Percentiles rank a stretch among this genome's conserved stretches.
Conservation (phyloP, 1,284 basidiomycete genomes). For the Tilletia walkeri region DNA sequence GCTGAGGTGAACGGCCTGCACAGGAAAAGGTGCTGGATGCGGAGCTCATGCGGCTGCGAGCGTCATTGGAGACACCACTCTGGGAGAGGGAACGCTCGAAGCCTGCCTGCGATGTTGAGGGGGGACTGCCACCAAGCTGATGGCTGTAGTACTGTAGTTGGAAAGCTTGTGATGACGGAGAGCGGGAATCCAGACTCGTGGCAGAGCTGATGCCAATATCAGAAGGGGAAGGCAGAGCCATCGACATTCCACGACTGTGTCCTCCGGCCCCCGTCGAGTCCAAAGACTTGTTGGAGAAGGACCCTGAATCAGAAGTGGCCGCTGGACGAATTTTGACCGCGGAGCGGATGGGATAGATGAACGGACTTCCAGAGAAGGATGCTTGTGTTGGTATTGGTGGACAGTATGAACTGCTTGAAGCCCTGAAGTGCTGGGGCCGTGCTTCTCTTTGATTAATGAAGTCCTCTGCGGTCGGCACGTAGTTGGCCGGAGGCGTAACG, state of each 20-base stretch:
- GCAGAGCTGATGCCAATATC: neutral
- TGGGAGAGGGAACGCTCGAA: slow-evolving; percentile 9
- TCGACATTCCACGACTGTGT: neutral
- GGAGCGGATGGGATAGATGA: slow-evolving; percentile 48
- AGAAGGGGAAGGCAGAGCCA: neutral
- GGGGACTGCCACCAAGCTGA: slow-evolving; percentile 9
- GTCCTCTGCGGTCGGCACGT: too few species aligned
- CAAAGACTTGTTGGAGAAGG: neutral
- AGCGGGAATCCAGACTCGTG: slow-evolving; percentile 18
- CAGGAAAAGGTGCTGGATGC: neutral
- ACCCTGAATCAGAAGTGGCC: slow-evolving; percentile 16
- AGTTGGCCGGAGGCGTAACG: too few species aligned
- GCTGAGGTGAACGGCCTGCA: neutral
- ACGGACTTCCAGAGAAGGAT: slow-evolving; percentile 23
- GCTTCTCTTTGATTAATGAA: too few species aligned
- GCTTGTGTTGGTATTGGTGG: neutral
- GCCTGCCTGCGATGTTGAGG: neutral
- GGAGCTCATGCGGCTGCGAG: neutral
- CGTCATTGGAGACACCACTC: neutral
- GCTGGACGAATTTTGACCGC: slow-evolving; percentile 47
- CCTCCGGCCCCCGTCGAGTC: neutral
- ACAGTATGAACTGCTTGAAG: too few species aligned
- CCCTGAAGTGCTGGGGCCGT: too few species aligned
- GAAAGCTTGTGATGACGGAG: slow-evolving; percentile 22
- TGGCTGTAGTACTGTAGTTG: slow-evolving; percentile 18